Base-by-base conservation (phyloP, 768 basidiomycete species). In the Tremella fuciformis region DNA sequence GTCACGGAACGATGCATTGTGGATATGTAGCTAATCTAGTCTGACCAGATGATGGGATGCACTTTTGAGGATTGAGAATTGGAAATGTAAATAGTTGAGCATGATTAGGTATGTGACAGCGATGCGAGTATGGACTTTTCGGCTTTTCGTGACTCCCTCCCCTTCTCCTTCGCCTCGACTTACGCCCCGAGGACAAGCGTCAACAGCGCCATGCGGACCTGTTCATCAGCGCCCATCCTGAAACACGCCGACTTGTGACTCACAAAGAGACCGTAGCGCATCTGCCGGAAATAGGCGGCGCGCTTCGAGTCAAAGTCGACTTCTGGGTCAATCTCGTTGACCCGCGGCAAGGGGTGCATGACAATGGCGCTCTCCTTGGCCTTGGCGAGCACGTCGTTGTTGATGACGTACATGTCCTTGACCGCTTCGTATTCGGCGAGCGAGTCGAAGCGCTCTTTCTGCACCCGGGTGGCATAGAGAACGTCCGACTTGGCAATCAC, bases 321-420 rank as follows among this genome's bases (percentile, higher is more conserved):
- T 76, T 94, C 93, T 2, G 91, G 90, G 75, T 97, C 94, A 68
- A 99, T 97, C 87, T 99, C 96, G 59, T 89, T 91, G 51, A 94
- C 85, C 70, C 96, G 80, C 13, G 96, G 96, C 19, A 99, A 81
- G n/a, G 96, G 96, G 77, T 99, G 96, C 92, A 99, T 94, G 64
- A 98, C 91, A 58, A 98, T 97, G 86, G 96, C 91, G 53, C 92
- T 89, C 63, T 90, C 88, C 80, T 98, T 98, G 9, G 96, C 94
- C 42, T 88, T 82, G 4, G 91, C 85, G 24, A 99, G 82, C 29
- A 98, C 85, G 11, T 93, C 89, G 71, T 98, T 96, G 77, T 98
- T 91, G 55, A 99, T 84, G 34, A 91, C 82, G 76, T 94, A 98
- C 15, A 86, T 84, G 73, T 94, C 88, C 80, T 91, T 96, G 68